Percentiles rank a stretch among this genome's conserved stretches.
Conservation (phyloP, 345 rosid genomes). For the Eucalyptus sp. region DNA sequence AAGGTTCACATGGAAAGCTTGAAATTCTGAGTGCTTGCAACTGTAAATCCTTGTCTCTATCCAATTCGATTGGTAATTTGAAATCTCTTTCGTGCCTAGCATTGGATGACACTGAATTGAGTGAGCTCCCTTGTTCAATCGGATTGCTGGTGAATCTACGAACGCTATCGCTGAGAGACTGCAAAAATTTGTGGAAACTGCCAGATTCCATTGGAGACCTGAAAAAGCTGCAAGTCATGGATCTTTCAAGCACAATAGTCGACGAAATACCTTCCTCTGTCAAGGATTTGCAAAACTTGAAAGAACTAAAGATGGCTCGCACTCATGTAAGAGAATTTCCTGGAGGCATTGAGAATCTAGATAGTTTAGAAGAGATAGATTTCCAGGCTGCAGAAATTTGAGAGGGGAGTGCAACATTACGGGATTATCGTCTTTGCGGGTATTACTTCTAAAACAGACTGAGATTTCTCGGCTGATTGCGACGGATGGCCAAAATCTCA, state of each 20-base stretch:
- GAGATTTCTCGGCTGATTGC: not conserved
- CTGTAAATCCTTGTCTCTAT: accelerated
- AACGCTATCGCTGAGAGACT: not conserved
- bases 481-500: not conserved
- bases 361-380: not conserved
- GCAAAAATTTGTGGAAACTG: not conserved
- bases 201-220: not conserved
- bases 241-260: too few species aligned
- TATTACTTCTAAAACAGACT: accelerated
- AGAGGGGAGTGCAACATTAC: not conserved
- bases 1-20: too few species aligned
- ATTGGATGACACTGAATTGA: accelerated
- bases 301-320: too few species aligned
- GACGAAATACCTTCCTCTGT: too few species aligned
- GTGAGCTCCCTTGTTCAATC: too few species aligned
- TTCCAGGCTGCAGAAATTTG: not conserved
- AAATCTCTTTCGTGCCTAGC: too few species aligned
- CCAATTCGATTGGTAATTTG: too few species aligned
- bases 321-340: not conserved
- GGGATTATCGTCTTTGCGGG: not conserved
- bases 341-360: not conserved
- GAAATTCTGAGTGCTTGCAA: too few species aligned
- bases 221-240: not conserved
- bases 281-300: not conserved
- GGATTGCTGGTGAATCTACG: not conserved